Percentiles rank a stretch among this genome's conserved stretches.
phyloP scores from a whole-genome alignment of 306 rosid species.

The Prinsepia uniflora region DNA sequence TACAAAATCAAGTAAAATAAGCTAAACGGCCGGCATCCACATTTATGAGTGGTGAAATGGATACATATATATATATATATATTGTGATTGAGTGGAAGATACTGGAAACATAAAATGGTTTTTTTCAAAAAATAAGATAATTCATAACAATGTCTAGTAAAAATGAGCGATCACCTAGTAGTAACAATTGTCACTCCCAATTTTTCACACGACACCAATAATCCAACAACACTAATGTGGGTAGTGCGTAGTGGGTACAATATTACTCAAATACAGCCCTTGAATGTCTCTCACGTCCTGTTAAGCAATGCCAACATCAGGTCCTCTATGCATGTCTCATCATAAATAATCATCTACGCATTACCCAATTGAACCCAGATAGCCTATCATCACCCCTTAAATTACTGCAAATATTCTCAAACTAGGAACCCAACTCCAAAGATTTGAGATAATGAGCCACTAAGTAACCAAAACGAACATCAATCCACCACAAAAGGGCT shows the following conservation, averaged over 20 bases:
- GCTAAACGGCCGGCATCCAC: background rate
- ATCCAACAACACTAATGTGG: background rate
- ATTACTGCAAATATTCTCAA: background rate
- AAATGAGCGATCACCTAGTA: background rate
- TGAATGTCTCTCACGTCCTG: background rate
- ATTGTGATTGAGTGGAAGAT: background rate
- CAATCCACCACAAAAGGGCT: background rate
- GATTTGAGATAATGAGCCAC: background rate
- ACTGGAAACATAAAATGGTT: background rate
- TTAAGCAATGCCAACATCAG: background rate
- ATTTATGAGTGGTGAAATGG: background rate
- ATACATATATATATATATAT: too few relatives aligned
- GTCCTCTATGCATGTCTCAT: background rate
- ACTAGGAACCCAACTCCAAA: background rate
- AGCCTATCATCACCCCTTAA: background rate
- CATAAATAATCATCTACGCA: background rate
- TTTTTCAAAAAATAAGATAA: background rate
- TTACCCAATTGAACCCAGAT: background rate
- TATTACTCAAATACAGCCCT: constrained; percentile 4
- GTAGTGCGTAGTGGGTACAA: too few relatives aligned
- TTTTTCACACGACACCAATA: background rate
- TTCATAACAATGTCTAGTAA: constrained; percentile 7
- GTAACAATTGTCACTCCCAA: background rate
- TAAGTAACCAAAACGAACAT: background rate
- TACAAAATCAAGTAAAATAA: background rate